Base-by-base conservation (phyloP, 176 grass and related monocot species). In the Carex cristatella region DNA sequence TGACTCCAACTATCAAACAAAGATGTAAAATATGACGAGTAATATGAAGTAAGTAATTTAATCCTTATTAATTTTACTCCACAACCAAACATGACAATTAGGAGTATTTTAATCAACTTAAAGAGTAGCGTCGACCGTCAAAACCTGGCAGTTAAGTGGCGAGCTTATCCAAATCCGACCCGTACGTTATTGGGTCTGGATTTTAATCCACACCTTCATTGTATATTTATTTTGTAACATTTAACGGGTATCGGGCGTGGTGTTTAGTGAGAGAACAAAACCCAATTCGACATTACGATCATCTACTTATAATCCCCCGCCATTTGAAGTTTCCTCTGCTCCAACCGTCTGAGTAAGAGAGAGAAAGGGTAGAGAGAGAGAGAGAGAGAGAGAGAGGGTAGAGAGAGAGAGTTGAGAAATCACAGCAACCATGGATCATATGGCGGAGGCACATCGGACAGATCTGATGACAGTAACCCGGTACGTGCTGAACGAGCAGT, bases 391-490 rank as follows among this genome's bases (percentile, higher is more conserved):
- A 69, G 48, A 63, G 6, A 55, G 37, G 71, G 64, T n/a, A 30
- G 15, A 19, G 73, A 27, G 44, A 16, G 23, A 2, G 73, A 76
- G 54, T 69, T 7, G 11, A 16, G 60, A 4, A 76, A 16, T 62
- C 48, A n/a, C 4, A 70, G n/a, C 37, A 10, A 73, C 2, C 64
- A 99, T 99, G 96, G 93, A 99, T 80, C 91, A 99, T 85, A 91
- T 31, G 81, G 96, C 91, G 66, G 96, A 95, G 27, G 87, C 93
- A 8, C 37, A 89, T 7, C 93, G 86, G 83, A 99, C 96, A 83
- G 96, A 99, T 83, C 80, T 99, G 86, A 99, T 99, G 96, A 99
- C 96, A 14, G 89, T 99, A 86, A 99, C 93, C 70, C 72, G 96
- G 87, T 61, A 95, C 86, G 96, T 95, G 84, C 88, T 99, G 23